phyloP scores from a whole-genome alignment of 768 basidiomycete genomes.

The Tricholoma furcatifolium region DNA sequence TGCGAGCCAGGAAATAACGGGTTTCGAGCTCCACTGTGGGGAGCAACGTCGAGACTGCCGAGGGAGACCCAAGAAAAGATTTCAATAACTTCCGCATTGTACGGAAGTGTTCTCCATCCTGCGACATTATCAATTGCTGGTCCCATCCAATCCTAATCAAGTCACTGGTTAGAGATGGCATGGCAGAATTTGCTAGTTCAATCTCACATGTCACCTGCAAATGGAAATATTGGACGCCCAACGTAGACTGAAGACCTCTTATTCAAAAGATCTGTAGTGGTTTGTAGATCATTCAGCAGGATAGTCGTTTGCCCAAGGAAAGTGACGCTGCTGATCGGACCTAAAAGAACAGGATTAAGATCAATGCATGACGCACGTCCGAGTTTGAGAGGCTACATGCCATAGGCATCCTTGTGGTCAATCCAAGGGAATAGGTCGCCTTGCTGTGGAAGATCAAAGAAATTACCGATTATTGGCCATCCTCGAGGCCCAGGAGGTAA shows the following conservation, averaged over 20 bases:
- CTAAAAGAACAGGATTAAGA: background rate
- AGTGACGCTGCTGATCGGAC: constrained; percentile 24
- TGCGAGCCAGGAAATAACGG: constrained; percentile 39
- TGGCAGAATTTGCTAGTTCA: constrained; percentile 11
- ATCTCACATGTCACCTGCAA: constrained; percentile 32
- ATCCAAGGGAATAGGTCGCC: constrained; percentile 20
- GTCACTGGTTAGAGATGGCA: background rate
- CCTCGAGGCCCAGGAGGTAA: constrained; percentile 32
- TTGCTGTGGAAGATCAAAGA: constrained; percentile 26
- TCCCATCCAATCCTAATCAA: constrained; percentile 27
- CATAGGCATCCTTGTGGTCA: constrained; percentile 20
- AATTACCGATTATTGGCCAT: constrained; percentile 31
- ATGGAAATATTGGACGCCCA: constrained; percentile 31
- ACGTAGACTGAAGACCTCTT: constrained; percentile 31
- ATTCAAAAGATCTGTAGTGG: constrained; percentile 34
- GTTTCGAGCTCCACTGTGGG: constrained; percentile 40
- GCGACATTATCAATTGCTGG: constrained; percentile 24
- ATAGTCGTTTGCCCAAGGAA: constrained; percentile 25
- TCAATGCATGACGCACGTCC: no score
- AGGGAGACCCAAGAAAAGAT: constrained; percentile 39
- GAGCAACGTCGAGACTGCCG: constrained; percentile 32
- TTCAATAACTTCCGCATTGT: constrained; percentile 41
- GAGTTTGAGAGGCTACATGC: no score
- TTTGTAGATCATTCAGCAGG: constrained; percentile 25
- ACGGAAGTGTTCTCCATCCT: constrained; percentile 36